Conservation (phyloP, 495 filamentous ascomycete species). For the Viridothelium virens region DNA sequence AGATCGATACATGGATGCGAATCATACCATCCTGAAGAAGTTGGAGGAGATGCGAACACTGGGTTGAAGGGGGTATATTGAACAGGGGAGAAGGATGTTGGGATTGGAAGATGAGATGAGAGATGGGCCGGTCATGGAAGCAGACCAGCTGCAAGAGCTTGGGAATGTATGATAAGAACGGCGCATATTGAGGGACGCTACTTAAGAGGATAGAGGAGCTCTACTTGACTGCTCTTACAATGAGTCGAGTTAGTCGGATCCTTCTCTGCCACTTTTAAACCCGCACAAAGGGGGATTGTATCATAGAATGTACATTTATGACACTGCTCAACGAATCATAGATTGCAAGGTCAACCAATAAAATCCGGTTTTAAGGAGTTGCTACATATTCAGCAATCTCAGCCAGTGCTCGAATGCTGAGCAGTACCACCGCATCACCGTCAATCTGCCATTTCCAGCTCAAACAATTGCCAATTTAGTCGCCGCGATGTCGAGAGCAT, state of each 20-base stretch:
- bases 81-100: background rate
- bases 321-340: background rate
- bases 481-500: conserved; percentile 97
- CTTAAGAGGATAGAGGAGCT: too few relatives aligned
- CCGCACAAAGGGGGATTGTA: background rate
- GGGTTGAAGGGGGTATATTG: background rate
- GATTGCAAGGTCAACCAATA: background rate
- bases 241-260: too few relatives aligned
- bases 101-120: background rate
- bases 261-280: background rate
- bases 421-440: background rate
- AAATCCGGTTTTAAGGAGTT: background rate
- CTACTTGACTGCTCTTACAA: too few relatives aligned
- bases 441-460: conserved; percentile 23
- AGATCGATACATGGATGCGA: conserved; percentile 84
- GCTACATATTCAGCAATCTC: background rate
- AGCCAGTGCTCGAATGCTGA: background rate
- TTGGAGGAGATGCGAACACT: conserved; percentile 53
- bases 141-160: too few relatives aligned
- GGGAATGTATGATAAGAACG: too few relatives aligned
- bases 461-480: conserved; percentile 98
- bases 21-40: conserved; percentile 70
- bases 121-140: background rate
- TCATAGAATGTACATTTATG: background rate
- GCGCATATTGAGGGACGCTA: too few relatives aligned